Base-by-base conservation (phyloP, 139 green algal species). In the Micractinium sp. region DNA sequence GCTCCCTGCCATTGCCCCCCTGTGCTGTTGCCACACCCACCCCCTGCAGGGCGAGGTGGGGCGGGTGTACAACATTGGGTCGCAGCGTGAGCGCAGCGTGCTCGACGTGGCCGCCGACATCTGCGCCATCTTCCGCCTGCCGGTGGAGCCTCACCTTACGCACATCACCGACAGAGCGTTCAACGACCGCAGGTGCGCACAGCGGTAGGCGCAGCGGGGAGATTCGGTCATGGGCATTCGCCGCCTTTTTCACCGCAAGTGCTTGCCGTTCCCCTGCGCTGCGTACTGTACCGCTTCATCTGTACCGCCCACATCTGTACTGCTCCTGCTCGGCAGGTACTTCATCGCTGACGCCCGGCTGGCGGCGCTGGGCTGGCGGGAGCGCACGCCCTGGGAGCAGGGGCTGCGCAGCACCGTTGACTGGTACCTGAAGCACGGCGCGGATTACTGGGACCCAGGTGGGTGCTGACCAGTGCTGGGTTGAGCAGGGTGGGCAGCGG, bases 21-120 rank as follows among this genome's bases (percentile, higher is more conserved):
- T 76, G 60, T 66, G 20, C 9, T 15, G 27, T n/a, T 35, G 27
- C 73, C 73, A 23, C 22, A 5, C 63, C 25, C 20, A 33, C 19
- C 13, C 71, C 20, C 2, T 47, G 86, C 76, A 91, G 89, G 93
- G 91, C 39, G 29, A 33, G 27, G 38, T 91, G 47, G 97, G 97
- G 1, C 94, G 98, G 91, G 92, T 96, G 4, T 99, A 99, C 95
- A 99, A 99, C 95, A 99, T 99, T 75, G 98, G 98, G 69, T 99
- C 96, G 0, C 93, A 99, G 75, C 95, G 95, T 85, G 97, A 99
- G 95, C 94, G 97, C 33, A 97, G 93, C 23, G 97, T 99, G 63
- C 81, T 96, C 73, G 95, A 99, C 61, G 98, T 99, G 47, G 96
- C 95, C 0, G 38, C 74, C 0, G 93, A 97, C 88, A 95, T 97